Evolutionary conservation across 441 rosid genomes (phyloP).

Genomic region (Populus hybrid): DNA sequence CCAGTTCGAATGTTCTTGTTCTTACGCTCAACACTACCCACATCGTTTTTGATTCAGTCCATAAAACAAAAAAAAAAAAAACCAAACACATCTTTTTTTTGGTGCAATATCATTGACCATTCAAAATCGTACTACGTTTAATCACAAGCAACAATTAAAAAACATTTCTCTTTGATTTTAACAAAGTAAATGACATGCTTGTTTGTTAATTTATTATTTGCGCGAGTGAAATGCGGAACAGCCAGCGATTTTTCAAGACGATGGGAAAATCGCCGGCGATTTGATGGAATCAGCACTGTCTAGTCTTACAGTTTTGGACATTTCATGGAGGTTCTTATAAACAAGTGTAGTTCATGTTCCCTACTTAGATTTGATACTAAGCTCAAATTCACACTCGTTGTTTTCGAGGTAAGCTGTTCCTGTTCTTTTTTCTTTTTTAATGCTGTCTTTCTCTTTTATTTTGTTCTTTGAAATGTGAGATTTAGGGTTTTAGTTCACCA

Average conservation of each 20-base stretch:
- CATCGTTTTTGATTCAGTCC: not conserved
- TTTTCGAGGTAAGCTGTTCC: constrained; percentile 50
- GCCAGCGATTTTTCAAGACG: constrained; percentile 32
- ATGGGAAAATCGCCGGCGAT: constrained; percentile 43
- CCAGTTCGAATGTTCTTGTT: not conserved
- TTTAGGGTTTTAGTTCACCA: constrained; percentile 27
- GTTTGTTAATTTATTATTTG: not conserved
- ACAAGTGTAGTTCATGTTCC: constrained; percentile 35
- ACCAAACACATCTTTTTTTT: not conserved
- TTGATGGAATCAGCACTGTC: constrained; percentile 61
- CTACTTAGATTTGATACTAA: constrained; percentile 28
- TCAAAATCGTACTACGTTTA: not conserved
- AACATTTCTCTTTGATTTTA: not conserved
- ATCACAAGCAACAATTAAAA: too few relatives aligned
- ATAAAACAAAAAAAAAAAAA: not conserved
- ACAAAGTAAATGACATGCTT: not conserved
- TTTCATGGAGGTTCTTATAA: constrained; percentile 66
- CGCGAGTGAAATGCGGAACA: constrained; percentile 42
- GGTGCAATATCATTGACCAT: not conserved
- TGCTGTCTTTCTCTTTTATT: not conserved
- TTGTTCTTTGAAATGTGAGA: constrained; percentile 1
- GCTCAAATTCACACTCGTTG: constrained; percentile 48
- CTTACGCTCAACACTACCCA: not conserved
- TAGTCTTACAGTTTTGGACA: constrained; percentile 22
- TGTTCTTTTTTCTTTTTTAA: not conserved